Conservation (phyloP, 306 rosid genomes). For the Luffa aegyptiaca region DNA sequence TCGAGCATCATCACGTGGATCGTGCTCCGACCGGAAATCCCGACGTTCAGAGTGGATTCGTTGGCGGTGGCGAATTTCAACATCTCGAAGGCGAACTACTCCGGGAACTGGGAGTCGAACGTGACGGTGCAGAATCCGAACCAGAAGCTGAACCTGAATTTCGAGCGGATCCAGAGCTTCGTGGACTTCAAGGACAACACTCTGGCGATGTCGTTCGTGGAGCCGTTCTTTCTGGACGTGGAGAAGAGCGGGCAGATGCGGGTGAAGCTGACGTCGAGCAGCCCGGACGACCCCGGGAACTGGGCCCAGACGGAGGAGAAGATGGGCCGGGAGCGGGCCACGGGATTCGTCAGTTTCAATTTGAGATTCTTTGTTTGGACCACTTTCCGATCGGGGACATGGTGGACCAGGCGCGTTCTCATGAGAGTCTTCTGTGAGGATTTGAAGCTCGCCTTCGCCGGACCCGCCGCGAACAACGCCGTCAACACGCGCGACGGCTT, state of each 20-base stretch:
- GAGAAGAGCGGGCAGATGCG: background rate
- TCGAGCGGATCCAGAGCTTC: conserved; percentile 9
- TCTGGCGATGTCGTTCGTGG: background rate
- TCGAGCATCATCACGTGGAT: conserved; percentile 11
- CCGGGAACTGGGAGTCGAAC: conserved; percentile 31
- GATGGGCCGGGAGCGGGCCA: conserved; percentile 8
- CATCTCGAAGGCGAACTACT: background rate
- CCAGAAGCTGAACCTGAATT: background rate
- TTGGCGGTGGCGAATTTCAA: conserved; percentile 28
- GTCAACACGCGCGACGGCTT: background rate
- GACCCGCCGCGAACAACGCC: background rate
- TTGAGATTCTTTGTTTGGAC: conserved; percentile 16
- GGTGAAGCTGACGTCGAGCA: conserved; percentile 7
- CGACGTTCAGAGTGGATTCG: conserved; percentile 18
- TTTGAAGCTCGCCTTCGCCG: conserved; percentile 31
- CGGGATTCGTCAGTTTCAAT: conserved; percentile 12
- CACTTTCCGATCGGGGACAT: background rate
- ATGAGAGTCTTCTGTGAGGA: conserved; percentile 22
- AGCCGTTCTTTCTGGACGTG: conserved; percentile 17
- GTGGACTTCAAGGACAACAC: conserved; percentile 4
- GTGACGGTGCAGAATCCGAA: conserved; percentile 25
- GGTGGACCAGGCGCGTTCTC: background rate
- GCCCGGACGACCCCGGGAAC: background rate
- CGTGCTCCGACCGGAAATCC: conserved; percentile 20
- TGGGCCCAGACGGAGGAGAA: conserved; percentile 6